Base-by-base conservation (phyloP, 192 early-diverging fungal genomes). In the Funneliformis mosseae region DNA sequence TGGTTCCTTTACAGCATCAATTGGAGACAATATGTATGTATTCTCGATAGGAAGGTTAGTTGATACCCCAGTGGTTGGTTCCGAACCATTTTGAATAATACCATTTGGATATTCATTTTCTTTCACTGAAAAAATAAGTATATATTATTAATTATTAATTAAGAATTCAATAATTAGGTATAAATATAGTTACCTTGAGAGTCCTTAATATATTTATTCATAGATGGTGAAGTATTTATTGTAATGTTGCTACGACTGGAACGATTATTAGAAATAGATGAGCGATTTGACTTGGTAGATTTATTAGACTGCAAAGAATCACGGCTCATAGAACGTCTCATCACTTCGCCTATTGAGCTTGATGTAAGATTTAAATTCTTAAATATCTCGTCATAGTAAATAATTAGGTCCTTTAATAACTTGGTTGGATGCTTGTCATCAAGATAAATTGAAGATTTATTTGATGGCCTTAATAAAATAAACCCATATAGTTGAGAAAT, bases 401-500 rank as follows among this genome's bases (percentile, higher is more conserved):
- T 11, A 38, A 76, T 59, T 7, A 76, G 38, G 41, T 90, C 88
- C 10, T 82, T 83, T 33, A 87, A 63, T 70, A 89, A 81, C 21
- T 82, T 70, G 16, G 72, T 71, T 11, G 87, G 84, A 10, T 87
- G 86, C 27, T 83, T 83, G 59, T 88, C 88, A 27, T 83, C 82
- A 59, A 88, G 23, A 0, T 84, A 88, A 23, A 84, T 80, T 42
- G 80, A 78, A 9, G 85, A 82, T 62, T 87, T 85, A 23, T 83
- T 72, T 28, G 83, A 74, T 8, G 88, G 83, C 42, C 86, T 81
- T 69, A 90, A 67, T 45, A 90, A 72, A n/a, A 89, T 82, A 11
- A 84, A 80, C 28, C 89, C 89, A 73, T 88, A 84, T 2, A 85
- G 81, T 45, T 89, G 88, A 18, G 82, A 71, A 74, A 90, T 73